Percentiles rank a stretch among this genome's conserved stretches.
phyloP scores from a whole-genome alignment of 2,329 filamentous ascomycete genomes.

The Berkeleyomyces rouxiae region DNA sequence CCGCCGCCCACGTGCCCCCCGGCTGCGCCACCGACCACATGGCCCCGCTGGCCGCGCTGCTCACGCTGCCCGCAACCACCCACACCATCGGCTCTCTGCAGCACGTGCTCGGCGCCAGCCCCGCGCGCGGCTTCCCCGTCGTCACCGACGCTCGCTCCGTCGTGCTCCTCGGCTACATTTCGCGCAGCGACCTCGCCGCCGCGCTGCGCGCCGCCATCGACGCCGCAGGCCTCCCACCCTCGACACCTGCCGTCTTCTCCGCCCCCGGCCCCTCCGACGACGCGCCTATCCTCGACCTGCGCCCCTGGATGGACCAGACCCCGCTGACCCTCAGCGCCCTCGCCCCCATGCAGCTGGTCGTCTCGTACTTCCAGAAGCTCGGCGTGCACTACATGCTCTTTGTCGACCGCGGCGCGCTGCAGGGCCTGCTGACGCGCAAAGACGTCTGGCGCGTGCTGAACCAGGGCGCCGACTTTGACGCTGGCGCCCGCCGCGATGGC shows the following conservation, averaged over 20 bases:
- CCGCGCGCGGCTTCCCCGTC: slow-evolving; percentile 83
- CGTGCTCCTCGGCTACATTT: slow-evolving; percentile 81
- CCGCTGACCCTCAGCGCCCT: slow-evolving; percentile 74
- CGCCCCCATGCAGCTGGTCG: slow-evolving; percentile 65
- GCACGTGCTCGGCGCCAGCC: slow-evolving; percentile 53
- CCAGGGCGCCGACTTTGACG: slow-evolving; percentile 32
- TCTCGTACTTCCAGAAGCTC: slow-evolving; percentile 87
- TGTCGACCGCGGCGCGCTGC: slow-evolving; percentile 61
- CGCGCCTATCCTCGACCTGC: slow-evolving; percentile 54
- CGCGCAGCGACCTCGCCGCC: slow-evolving; percentile 72
- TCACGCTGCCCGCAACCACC: slow-evolving; percentile 70
- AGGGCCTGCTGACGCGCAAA: slow-evolving; percentile 88
- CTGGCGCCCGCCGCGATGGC: too few relatives aligned
- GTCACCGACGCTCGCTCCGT: slow-evolving; percentile 63
- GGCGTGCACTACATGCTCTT: slow-evolving; percentile 84
- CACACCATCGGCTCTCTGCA: slow-evolving; percentile 69
- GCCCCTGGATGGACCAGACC: slow-evolving; percentile 98
- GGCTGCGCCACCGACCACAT: slow-evolving; percentile 77
- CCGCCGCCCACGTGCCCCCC: slow-evolving; percentile 59
- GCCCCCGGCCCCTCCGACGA: slow-evolving; percentile 36
- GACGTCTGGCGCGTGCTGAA: slow-evolving; percentile 91
- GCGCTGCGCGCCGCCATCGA: slow-evolving; percentile 48
- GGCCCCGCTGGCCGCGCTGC: slow-evolving; percentile 80
- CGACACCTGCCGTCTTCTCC: slow-evolving; percentile 66
- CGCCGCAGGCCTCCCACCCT: slow-evolving; percentile 36